Percentiles rank a stretch among this genome's conserved stretches.
These are phyloP conservation scores for Lactuca sativa DNA, from an alignment of 129 eudicot species.

Conservation along the genomic window DNA sequence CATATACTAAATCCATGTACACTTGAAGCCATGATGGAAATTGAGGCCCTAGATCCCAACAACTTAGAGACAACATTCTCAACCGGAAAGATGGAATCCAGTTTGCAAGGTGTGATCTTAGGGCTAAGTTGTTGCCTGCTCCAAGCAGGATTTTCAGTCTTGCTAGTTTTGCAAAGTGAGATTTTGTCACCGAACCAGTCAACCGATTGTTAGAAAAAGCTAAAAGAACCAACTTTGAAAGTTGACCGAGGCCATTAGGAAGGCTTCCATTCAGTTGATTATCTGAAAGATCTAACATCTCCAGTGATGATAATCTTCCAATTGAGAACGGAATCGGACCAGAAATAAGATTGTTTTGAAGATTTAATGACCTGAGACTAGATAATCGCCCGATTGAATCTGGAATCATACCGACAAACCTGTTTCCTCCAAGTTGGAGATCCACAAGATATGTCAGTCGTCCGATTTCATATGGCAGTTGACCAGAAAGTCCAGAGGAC, in stretches of 20 bases:
- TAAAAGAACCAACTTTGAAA: conserved; percentile 1
- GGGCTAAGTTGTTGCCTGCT: conserved; percentile 23
- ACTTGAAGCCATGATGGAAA: conserved; percentile 29
- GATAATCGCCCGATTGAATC: conserved; percentile 23
- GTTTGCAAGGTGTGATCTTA: not conserved
- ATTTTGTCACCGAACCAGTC: conserved; percentile 32
- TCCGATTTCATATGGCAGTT: conserved; percentile 9
- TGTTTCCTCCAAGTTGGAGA: not conserved
- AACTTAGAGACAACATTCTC: not conserved
- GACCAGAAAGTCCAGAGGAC: not conserved
- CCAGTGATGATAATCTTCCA: conserved; percentile 21
- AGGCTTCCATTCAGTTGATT: conserved; percentile 36
- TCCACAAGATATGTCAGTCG: conserved; percentile 7
- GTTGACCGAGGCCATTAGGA: conserved; percentile 36
- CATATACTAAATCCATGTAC: not conserved
- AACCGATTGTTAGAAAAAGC: conserved; percentile 14
- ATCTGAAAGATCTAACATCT: not conserved
- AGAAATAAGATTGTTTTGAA: conserved; percentile 25
- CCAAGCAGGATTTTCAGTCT: not conserved
- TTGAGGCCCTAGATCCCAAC: conserved; percentile 28
- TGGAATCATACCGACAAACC: conserved; percentile 5
- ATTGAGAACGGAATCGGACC: conserved; percentile 28
- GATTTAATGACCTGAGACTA: conserved; percentile 17
- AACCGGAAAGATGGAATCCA: conserved; percentile 34
- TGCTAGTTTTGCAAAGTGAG: conserved; percentile 32